Conservation (phyloP, 768 basidiomycete genomes). For the Tylopilus plumbeoviolaceoides region DNA sequence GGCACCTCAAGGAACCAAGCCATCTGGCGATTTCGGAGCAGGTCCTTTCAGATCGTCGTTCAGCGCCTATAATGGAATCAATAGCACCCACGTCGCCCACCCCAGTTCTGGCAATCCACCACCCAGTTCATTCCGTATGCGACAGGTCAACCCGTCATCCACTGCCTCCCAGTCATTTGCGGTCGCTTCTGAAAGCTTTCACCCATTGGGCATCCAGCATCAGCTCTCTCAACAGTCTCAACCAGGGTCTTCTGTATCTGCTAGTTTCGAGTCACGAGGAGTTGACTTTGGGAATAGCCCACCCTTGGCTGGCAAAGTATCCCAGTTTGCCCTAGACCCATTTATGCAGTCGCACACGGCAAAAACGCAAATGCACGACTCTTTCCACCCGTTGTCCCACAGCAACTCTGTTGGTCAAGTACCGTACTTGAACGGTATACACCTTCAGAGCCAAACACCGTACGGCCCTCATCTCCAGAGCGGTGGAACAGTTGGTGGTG, state of each 20-base stretch:
- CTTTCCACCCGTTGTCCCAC: constrained; percentile 33
- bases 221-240: constrained; percentile 35
- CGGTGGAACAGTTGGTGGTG: constrained; percentile 30
- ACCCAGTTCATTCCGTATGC: constrained; percentile 34
- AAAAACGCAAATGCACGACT: constrained; percentile 31
- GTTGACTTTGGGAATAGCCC: constrained; percentile 33
- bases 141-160: constrained; percentile 31
- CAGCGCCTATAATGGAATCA: constrained; percentile 30
- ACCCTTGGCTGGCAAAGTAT: constrained; percentile 21
- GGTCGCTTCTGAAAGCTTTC: constrained; percentile 25
- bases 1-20: constrained; percentile 27
- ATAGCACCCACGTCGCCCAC: constrained; percentile 20
- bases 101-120: constrained; percentile 29
- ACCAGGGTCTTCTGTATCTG: constrained; percentile 21
- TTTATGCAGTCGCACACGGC: constrained; percentile 29
- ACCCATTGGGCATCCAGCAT: constrained; percentile 30
- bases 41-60: constrained; percentile 36
- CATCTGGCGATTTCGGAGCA: constrained; percentile 33
- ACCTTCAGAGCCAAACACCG: constrained; percentile 68
- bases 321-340: constrained; percentile 32
- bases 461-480: constrained; percentile 66
- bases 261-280: constrained; percentile 26
- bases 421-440: constrained; percentile 39
- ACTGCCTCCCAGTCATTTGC: constrained; percentile 24
- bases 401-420: constrained; percentile 30